Evolutionary conservation across 176 grass and related monocot species (phyloP).

Genomic region (Elaeis guineensis): DNA sequence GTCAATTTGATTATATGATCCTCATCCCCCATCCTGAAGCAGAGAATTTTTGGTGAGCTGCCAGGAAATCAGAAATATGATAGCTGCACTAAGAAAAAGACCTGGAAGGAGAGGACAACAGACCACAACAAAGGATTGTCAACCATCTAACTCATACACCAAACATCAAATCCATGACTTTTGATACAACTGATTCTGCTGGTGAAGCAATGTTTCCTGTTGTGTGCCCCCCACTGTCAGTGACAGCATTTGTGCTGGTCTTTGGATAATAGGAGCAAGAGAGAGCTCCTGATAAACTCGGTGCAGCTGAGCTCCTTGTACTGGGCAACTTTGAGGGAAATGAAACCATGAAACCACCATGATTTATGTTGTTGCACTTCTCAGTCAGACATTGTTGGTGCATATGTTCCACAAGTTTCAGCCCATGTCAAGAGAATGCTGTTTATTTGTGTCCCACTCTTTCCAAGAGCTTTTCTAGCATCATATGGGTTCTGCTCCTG

Average conservation of each 20-base stretch:
- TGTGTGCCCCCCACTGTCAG: constrained; percentile 24
- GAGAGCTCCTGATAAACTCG: constrained; percentile 36
- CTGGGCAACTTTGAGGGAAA: constrained; percentile 35
- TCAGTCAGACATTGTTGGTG: constrained; percentile 55
- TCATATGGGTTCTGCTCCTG: constrained; percentile 45
- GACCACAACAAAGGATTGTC: too few species aligned
- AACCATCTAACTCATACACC: constrained; percentile 39
- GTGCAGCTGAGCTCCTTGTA: constrained; percentile 22
- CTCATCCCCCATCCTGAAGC: too few species aligned
- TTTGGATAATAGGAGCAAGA: constrained; percentile 32
- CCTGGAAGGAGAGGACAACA: too few species aligned
- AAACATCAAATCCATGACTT: constrained; percentile 81
- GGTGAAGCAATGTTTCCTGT: constrained; percentile 45
- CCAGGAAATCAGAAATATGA: too few species aligned
- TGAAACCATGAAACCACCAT: constrained; percentile 70
- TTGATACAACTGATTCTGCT: constrained; percentile 61
- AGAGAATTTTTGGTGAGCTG: too few species aligned
- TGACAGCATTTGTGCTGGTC: constrained; percentile 21
- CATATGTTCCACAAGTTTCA: constrained; percentile 64
- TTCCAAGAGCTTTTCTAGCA: constrained; percentile 77
- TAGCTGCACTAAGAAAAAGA: too few species aligned
- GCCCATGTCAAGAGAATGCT: constrained; percentile 66
- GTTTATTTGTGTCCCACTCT: constrained; percentile 63
- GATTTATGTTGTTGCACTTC: constrained; percentile 27
- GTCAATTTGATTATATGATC: too few species aligned